Conservation (phyloP, 371 early-diverging fungal species). For the Nematocida sp. region DNA sequence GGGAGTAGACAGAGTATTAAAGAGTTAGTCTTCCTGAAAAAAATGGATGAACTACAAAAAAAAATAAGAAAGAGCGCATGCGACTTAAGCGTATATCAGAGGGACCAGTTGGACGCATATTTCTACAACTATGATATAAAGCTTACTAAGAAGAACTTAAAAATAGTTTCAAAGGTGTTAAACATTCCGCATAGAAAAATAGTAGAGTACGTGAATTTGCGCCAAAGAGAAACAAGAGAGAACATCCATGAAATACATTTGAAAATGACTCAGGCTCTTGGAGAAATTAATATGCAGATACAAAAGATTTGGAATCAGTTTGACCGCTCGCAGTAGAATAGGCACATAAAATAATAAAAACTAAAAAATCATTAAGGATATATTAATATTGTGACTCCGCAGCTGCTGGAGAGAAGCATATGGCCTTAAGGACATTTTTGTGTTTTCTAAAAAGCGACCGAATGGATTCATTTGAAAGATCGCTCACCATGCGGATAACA, state of each 20-base stretch:
- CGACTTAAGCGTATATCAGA: constrained; percentile 46
- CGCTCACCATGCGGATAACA: constrained; percentile 36
- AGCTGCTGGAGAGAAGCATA: background rate
- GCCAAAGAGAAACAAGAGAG: constrained; percentile 42
- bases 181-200: constrained; percentile 57
- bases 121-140: constrained; percentile 54
- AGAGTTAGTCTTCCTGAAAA: too few relatives aligned
- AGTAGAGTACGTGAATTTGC: constrained; percentile 56
- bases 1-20: background rate
- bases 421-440: background rate
- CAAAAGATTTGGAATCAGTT: constrained; percentile 49
- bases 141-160: constrained; percentile 58
- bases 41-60: constrained; percentile 38
- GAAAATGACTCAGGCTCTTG: constrained; percentile 21
- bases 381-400: too few relatives aligned
- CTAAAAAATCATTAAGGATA: too few relatives aligned
- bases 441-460: background rate
- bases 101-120: constrained; percentile 53
- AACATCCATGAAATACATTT: constrained; percentile 49
- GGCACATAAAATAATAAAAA: too few relatives aligned
- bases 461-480: background rate
- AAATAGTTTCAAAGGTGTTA: constrained; percentile 52
- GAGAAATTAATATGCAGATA: constrained; percentile 42
- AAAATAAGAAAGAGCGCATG: constrained; percentile 31
- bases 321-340: constrained; percentile 35